Conservation (phyloP, 2,329 filamentous ascomycete species). For the Teratosphaeria destructans region DNA sequence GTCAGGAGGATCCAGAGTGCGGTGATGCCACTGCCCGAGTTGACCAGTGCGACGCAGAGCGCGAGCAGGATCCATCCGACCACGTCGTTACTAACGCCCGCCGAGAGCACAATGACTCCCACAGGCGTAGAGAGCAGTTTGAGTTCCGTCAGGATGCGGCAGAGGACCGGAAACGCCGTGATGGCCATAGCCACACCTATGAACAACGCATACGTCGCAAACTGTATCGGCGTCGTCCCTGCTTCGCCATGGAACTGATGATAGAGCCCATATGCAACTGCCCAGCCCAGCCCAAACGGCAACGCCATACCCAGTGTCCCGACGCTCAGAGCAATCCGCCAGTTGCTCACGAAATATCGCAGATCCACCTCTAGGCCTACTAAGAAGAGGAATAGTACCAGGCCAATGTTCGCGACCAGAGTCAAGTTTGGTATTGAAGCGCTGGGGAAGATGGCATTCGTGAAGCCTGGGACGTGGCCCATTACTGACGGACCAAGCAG, state of each 20-base stretch:
- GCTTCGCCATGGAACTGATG: constrained; percentile 55
- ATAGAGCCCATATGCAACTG: constrained; percentile 71
- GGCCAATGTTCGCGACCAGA: constrained; percentile 70
- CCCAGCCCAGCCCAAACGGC: constrained; percentile 73
- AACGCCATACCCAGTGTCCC: constrained; percentile 69
- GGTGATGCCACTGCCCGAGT: constrained; percentile 69
- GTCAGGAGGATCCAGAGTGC: constrained; percentile 77
- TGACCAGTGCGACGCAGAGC: constrained; percentile 85
- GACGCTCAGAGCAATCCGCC: constrained; percentile 68
- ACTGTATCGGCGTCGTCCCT: constrained; percentile 47
- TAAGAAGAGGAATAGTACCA: constrained; percentile 78
- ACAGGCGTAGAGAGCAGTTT: constrained; percentile 76
- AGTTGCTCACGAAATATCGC: constrained; percentile 65
- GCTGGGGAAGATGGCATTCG: constrained; percentile 62
- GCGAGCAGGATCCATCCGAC: constrained; percentile 86
- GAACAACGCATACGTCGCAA: constrained; percentile 61
- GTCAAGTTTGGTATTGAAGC: constrained; percentile 64
- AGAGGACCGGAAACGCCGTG: constrained; percentile 81
- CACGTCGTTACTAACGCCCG: constrained; percentile 87
- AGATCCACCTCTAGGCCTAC: constrained; percentile 82
- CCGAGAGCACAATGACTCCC: constrained; percentile 78
- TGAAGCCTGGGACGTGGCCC: constrained; percentile 74
- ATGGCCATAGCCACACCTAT: constrained; percentile 91
- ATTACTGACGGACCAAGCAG: constrained; percentile 79
- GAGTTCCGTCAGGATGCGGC: constrained; percentile 83